Percentiles rank a stretch among this genome's conserved stretches.
These are phyloP conservation scores for Russula ochroleuca DNA, from an alignment of 768 basidiomycete species.

Conservation along the genomic window DNA sequence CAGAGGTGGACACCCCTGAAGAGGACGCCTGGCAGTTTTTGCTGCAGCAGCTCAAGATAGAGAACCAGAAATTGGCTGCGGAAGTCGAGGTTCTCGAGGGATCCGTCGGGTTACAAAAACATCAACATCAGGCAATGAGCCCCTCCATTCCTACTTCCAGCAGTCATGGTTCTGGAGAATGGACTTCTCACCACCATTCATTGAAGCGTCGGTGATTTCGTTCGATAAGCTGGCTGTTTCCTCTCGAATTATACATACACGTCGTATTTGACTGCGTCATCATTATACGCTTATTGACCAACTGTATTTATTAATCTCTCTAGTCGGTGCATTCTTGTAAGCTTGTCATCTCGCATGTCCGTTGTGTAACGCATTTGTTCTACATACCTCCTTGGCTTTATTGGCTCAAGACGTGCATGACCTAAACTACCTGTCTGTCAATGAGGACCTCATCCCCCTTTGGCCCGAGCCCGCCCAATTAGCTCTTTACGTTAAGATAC, in stretches of 20 bases:
- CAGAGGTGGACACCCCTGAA: slow-evolving; percentile 60
- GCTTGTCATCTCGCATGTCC: slow-evolving; percentile 17
- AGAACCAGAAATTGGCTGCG: slow-evolving; percentile 60
- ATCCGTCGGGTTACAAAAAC: slow-evolving; percentile 14
- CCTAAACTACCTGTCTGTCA: neutral
- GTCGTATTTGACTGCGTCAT: slow-evolving; percentile 10
- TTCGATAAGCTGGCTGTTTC: neutral
- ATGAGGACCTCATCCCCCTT: neutral
- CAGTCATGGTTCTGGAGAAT: slow-evolving; percentile 12
- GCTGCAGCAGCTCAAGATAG: slow-evolving; percentile 74
- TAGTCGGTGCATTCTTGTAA: slow-evolving; percentile 20
- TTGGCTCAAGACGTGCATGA: neutral
- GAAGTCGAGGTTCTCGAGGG: slow-evolving; percentile 47
- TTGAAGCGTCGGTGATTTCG: slow-evolving; percentile 20
- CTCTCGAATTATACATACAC: slow-evolving; percentile 7
- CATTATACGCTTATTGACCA: slow-evolving; percentile 13
- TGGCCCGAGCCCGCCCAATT: neutral
- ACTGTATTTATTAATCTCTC: slow-evolving; percentile 24
- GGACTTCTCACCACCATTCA: slow-evolving; percentile 17
- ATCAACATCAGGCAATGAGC: slow-evolving; percentile 14
- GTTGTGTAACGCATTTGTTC: slow-evolving; percentile 16
- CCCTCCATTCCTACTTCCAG: neutral
- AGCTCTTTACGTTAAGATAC: slow-evolving; percentile 10
- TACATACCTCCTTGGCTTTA: neutral
- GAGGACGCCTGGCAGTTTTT: slow-evolving; percentile 93